Conservation (phyloP, 2,329 filamentous ascomycete genomes). For the Sphaceloma murrayae region DNA sequence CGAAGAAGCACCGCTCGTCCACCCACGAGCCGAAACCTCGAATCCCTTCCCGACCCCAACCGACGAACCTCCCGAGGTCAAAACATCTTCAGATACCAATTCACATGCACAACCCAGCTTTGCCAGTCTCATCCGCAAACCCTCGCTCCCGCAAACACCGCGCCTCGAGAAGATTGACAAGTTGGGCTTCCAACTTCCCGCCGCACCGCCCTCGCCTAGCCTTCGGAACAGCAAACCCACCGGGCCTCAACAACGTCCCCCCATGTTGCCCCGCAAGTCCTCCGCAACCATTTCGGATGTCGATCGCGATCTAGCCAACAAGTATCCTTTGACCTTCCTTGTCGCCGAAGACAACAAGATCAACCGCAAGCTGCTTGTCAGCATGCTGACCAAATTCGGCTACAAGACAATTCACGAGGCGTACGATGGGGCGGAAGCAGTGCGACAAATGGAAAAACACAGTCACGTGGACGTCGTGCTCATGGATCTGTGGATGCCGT, state of each 20-base stretch:
- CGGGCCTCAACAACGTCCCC: slow-evolving; percentile 13
- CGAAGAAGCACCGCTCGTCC: background rate
- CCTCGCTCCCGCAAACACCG: slow-evolving; percentile 17
- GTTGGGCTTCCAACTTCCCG: slow-evolving; percentile 10
- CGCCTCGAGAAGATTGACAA: slow-evolving; percentile 15
- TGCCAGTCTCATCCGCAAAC: slow-evolving; percentile 15
- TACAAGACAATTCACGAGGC: slow-evolving; percentile 55
- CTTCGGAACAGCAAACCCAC: slow-evolving; percentile 9
- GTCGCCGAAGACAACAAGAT: slow-evolving; percentile 66
- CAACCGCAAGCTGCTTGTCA: slow-evolving; percentile 57
- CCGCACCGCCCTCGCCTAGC: slow-evolving; percentile 8
- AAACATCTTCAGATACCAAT: background rate
- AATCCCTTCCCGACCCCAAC: slow-evolving; percentile 17
- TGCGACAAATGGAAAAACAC: slow-evolving; percentile 44
- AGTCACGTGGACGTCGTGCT: slow-evolving; percentile 50
- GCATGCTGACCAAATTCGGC: slow-evolving; percentile 57
- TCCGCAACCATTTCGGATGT: slow-evolving; percentile 28
- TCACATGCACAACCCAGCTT: background rate
- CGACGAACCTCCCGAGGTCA: slow-evolving; percentile 9
- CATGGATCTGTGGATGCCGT: slow-evolving; percentile 71
- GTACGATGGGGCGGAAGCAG: slow-evolving; percentile 58
- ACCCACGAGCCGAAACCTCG: background rate
- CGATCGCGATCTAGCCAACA: slow-evolving; percentile 49
- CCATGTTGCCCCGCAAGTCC: slow-evolving; percentile 21
- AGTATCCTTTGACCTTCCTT: slow-evolving; percentile 56